Conservation (phyloP, 1,284 basidiomycete genomes). For the Rhodotorula sp. region DNA sequence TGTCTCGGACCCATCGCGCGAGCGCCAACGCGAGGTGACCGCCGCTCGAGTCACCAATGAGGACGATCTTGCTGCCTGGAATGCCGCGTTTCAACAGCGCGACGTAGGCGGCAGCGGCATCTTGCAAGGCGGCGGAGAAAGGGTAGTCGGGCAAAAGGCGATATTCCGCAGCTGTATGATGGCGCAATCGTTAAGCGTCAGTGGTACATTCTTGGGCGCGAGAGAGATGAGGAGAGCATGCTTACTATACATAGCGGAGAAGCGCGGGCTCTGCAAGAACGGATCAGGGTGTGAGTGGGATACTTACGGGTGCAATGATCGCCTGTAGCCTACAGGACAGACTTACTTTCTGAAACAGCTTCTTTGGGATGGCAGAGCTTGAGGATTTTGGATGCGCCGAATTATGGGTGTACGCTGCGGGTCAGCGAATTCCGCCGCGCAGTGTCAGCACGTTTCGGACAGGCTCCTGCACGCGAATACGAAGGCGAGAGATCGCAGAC, state of each 20-base stretch:
- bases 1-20: constrained; percentile 47
- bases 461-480: background rate
- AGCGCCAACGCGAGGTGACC: constrained; percentile 49
- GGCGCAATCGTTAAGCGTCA: too few relatives aligned
- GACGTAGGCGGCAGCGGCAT: constrained; percentile 32
- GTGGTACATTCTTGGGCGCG: too few relatives aligned
- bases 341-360: constrained; percentile 12
- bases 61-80: constrained; percentile 40
- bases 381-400: constrained; percentile 17
- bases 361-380: constrained; percentile 13
- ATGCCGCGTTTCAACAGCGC: constrained; percentile 17
- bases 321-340: too few relatives aligned
- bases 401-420: constrained; percentile 30
- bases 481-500: fast-evolving
- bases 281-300: too few relatives aligned
- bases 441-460: background rate
- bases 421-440: background rate
- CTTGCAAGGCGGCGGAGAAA: constrained; percentile 35
- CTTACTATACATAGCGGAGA: constrained; percentile 15
- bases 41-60: constrained; percentile 50
- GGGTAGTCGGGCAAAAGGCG: constrained; percentile 33
- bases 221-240: background rate
- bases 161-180: constrained; percentile 26
- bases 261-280: constrained; percentile 8
- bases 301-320: too few relatives aligned